Evolutionary conservation across 805 yeast genomes (phyloP).

Genomic region (Wickerhamomyces queroliae): DNA sequence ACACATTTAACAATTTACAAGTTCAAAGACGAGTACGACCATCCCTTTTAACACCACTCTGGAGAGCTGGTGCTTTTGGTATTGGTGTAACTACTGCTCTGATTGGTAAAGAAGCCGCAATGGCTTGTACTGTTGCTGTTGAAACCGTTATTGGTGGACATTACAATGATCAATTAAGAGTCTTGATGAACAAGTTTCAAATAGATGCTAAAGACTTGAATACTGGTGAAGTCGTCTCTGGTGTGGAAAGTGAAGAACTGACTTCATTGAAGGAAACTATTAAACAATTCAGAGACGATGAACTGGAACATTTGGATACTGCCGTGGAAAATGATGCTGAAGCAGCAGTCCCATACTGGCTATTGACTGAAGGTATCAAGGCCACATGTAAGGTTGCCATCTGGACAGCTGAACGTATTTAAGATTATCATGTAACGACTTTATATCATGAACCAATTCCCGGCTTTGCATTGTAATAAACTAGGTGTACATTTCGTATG

Average conservation of each 20-base stretch:
- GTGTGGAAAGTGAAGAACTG: conserved; percentile 47
- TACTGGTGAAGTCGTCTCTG: conserved; percentile 16
- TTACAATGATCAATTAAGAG: conserved; percentile 84
- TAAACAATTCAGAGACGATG: conserved; percentile 84
- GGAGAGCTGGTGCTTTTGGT: conserved; percentile 88
- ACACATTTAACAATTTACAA: conserved; percentile 78
- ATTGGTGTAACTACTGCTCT: conserved; percentile 86
- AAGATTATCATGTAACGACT: too few species aligned
- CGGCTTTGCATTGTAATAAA: too few species aligned
- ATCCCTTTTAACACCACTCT: conserved; percentile 81
- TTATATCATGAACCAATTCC: too few species aligned
- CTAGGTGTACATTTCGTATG: too few species aligned
- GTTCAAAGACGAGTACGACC: conserved; percentile 80
- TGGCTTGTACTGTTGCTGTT: conserved; percentile 99
- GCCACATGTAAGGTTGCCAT: conserved; percentile 82
- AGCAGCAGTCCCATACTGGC: conserved; percentile 85
- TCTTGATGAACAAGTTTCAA: conserved; percentile 61
- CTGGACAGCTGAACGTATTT: conserved; percentile 83
- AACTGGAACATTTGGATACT: conserved; percentile 89
- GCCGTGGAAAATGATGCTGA: conserved; percentile 91
- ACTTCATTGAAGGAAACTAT: conserved; percentile 53
- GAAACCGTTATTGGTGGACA: conserved; percentile 98
- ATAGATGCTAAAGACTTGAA: conserved; percentile 30
- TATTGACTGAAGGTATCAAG: conserved; percentile 85
- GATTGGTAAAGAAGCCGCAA: conserved; percentile 90